Evolutionary conservation across 202 grass and related monocot genomes (phyloP).

Genomic region (Setaria viridis): DNA sequence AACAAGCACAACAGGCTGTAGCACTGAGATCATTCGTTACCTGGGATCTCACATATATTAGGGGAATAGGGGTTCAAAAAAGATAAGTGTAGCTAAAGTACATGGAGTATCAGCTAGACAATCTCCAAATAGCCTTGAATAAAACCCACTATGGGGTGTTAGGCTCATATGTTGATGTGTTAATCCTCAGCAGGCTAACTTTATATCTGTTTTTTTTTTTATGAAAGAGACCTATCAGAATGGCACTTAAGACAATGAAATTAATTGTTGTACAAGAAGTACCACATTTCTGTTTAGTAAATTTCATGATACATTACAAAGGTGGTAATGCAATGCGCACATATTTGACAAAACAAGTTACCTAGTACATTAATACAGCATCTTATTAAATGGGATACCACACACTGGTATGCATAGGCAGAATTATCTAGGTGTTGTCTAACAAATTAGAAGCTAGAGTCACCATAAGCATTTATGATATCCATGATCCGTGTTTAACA

Average conservation of each 20-base stretch:
- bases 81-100: background rate
- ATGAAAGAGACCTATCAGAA: background rate
- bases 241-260: background rate
- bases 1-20: background rate
- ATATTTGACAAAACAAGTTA: conserved; percentile 10
- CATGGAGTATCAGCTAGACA: background rate
- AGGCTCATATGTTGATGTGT: background rate
- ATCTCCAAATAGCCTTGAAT: background rate
- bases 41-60: background rate
- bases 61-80: background rate
- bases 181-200: conserved; percentile 7
- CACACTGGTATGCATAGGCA: background rate
- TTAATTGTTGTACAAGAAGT: background rate
- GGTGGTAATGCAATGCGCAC: background rate
- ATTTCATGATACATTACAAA: conserved; percentile 6
- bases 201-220: conserved; percentile 9
- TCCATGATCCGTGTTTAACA: background rate
- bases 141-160: background rate
- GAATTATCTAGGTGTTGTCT: background rate
- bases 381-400: background rate
- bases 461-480: background rate
- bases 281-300: background rate
- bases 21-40: background rate
- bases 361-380: background rate
- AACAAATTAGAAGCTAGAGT: background rate